A percentile compares a stretch with the other conserved stretches of the same genome.
phyloP scores from a whole-genome alignment of 306 rosid genomes.

The Vicia sativa region DNA sequence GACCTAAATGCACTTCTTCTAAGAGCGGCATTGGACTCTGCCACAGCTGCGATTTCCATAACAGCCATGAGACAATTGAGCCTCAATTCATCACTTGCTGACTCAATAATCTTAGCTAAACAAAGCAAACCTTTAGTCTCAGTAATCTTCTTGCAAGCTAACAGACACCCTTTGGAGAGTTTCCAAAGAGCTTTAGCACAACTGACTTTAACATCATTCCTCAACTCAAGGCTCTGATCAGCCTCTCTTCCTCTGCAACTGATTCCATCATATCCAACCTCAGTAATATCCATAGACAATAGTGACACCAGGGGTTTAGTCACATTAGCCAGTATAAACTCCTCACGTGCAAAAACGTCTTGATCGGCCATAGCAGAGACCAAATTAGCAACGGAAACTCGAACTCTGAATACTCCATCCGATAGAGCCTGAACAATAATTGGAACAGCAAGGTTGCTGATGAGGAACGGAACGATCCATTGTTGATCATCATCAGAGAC shows the following conservation, averaged over 20 bases:
- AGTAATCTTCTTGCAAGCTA: constrained; percentile 62
- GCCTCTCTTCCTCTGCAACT: constrained; percentile 53
- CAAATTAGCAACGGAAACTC: constrained; percentile 60
- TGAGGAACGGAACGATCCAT: constrained; percentile 49
- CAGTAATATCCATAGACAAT: constrained; percentile 62
- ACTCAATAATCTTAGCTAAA: constrained; percentile 78
- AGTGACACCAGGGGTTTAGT: constrained; percentile 66
- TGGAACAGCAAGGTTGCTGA: constrained; percentile 54
- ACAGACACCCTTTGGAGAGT: constrained; percentile 58
- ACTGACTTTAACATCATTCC: constrained; percentile 56
- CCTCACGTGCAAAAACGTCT: constrained; percentile 55
- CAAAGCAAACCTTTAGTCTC: constrained; percentile 92
- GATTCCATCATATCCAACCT: constrained; percentile 55
- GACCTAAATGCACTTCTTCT: constrained; percentile 76
- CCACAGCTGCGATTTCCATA: constrained; percentile 77
- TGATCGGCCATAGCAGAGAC: constrained; percentile 72
- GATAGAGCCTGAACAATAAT: constrained; percentile 64
- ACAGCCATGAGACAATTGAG: constrained; percentile 76
- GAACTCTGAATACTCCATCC: constrained; percentile 65
- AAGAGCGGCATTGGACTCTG: constrained; percentile 66
- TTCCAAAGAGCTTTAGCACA: constrained; percentile 91
- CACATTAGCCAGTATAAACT: constrained; percentile 78
- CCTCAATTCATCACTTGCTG: constrained; percentile 62
- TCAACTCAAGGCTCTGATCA: constrained; percentile 57
- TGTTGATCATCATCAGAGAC: constrained; percentile 47